Evolutionary conservation across 2,329 filamentous ascomycete species (phyloP).

Genomic region (Epichloe baconii): DNA sequence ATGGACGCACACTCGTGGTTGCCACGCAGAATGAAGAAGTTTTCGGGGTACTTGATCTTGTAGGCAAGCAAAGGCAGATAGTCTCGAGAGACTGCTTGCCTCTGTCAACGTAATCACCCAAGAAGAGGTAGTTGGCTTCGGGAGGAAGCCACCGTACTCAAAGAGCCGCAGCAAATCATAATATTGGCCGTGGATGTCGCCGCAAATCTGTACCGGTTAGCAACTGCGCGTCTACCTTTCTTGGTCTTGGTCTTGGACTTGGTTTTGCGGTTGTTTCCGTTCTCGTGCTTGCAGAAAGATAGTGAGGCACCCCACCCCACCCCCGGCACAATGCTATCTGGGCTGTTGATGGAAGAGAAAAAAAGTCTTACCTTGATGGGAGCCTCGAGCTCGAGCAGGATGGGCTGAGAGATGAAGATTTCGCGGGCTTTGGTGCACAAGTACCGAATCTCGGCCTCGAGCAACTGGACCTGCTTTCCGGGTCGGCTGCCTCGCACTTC

Average conservation of each 20-base stretch:
- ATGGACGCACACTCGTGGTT: slow-evolving; percentile 99
- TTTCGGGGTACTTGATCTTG: slow-evolving; percentile 99
- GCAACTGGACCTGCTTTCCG: slow-evolving; percentile 94
- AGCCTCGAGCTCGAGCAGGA: slow-evolving; percentile 91
- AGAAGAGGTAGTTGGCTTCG: slow-evolving; percentile 98
- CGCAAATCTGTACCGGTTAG: slow-evolving; percentile 61
- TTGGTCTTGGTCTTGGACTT: too few species aligned
- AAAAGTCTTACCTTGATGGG: slow-evolving; percentile 76
- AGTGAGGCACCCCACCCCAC: too few species aligned
- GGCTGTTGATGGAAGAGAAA: background rate
- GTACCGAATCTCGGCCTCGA: slow-evolving; percentile 92
- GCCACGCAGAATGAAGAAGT: slow-evolving; percentile 96
- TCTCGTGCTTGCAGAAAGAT: too few species aligned
- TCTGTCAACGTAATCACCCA: slow-evolving; percentile 96
- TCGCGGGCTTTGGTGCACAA: slow-evolving; percentile 97
- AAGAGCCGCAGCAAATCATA: slow-evolving; percentile 95
- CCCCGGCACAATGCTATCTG: too few species aligned
- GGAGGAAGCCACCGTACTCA: slow-evolving; percentile 96
- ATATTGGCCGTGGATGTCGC: slow-evolving; percentile 98
- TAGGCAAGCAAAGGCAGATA: slow-evolving; percentile 94
- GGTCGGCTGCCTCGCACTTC: slow-evolving; percentile 96
- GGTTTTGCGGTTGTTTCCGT: too few species aligned
- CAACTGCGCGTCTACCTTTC: background rate
- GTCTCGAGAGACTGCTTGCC: slow-evolving; percentile 99
- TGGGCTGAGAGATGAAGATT: slow-evolving; percentile 99